Percentiles rank a stretch among this genome's conserved stretches.
phyloP scores from a whole-genome alignment of 139 green algal species.

The Chlorella sp. region DNA sequence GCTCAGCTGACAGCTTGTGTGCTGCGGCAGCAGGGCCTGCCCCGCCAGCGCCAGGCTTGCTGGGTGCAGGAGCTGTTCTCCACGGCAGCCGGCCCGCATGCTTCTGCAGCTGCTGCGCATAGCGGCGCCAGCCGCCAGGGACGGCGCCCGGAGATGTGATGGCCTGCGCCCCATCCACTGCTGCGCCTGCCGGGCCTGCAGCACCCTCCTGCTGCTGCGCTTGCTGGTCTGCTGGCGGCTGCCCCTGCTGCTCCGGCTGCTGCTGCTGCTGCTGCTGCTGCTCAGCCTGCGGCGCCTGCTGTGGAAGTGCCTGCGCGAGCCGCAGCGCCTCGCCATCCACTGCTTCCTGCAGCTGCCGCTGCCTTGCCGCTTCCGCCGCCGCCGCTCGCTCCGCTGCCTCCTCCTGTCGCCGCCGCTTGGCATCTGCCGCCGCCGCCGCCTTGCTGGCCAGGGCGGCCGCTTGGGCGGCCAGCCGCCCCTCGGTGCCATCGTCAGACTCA shows the following conservation, averaged over 20 bases:
- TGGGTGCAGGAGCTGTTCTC: not conserved
- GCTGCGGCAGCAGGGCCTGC: not conserved
- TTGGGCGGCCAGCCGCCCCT: too few relatives aligned
- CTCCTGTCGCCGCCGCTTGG: not conserved
- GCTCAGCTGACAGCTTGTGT: not conserved
- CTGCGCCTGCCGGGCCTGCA: not conserved
- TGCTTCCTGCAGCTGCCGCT: not conserved
- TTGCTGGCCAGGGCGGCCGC: too few relatives aligned
- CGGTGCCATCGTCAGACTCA: too few relatives aligned
- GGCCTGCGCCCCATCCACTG: not conserved
- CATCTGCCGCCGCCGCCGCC: too few relatives aligned
- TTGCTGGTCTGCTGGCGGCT: not conserved
- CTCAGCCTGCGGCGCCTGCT: too few relatives aligned
- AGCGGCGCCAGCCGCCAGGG: not conserved
- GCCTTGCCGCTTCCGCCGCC: not conserved
- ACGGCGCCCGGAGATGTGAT: not conserved
- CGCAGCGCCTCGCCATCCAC: not conserved
- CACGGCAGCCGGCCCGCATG: not conserved
- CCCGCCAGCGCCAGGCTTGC: not conserved
- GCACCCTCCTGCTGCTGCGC: not conserved
- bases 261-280: not conserved
- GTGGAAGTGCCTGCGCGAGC: not conserved
- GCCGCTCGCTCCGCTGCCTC: not conserved
- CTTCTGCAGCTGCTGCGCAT: conserved; percentile 4
- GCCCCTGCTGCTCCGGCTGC: not conserved